Conservation (phyloP, 2,329 filamentous ascomycete genomes). For the Alternaria triticimaculans region DNA sequence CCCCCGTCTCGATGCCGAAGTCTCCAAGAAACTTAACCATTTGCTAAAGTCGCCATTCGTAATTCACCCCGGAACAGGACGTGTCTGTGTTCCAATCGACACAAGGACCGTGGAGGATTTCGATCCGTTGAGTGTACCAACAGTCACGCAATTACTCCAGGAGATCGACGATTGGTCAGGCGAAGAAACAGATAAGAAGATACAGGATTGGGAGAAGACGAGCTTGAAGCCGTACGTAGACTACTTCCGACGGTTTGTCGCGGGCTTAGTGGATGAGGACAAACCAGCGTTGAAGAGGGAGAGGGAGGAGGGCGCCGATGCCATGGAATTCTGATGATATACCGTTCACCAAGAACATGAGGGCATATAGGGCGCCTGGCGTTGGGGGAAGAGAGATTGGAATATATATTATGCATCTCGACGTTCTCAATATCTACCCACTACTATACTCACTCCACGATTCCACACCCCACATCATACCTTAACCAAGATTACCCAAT, state of each 20-base stretch:
- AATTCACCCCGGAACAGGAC: constrained; percentile 90
- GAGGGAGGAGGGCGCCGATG: constrained; percentile 61
- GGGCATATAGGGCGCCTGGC: not conserved
- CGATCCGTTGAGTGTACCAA: constrained; percentile 87
- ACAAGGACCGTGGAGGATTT: constrained; percentile 76
- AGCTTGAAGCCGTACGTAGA: constrained; percentile 92
- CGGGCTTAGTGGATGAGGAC: constrained; percentile 78
- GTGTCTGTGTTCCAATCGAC: constrained; percentile 96
- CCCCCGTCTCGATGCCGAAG: constrained; percentile 93
- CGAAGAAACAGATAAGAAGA: constrained; percentile 55
- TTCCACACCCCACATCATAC: not conserved
- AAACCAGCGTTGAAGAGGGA: constrained; percentile 57
- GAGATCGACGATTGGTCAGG: constrained; percentile 85
- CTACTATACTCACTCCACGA: not conserved
- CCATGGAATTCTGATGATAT: constrained; percentile 68
- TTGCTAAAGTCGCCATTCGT: constrained; percentile 97
- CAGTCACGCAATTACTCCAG: constrained; percentile 77
- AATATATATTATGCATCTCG: not conserved
- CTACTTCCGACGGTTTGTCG: constrained; percentile 83
- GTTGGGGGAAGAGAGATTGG: not conserved
- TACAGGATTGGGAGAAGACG: constrained; percentile 96
- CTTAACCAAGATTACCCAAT: constrained; percentile 7
- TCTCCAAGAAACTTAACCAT: constrained; percentile 97
- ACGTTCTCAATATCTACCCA: not conserved
- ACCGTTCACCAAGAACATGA: not conserved